Base-by-base conservation (phyloP, 164 flowering plant genomes). In the Nelumbo lutea region DNA sequence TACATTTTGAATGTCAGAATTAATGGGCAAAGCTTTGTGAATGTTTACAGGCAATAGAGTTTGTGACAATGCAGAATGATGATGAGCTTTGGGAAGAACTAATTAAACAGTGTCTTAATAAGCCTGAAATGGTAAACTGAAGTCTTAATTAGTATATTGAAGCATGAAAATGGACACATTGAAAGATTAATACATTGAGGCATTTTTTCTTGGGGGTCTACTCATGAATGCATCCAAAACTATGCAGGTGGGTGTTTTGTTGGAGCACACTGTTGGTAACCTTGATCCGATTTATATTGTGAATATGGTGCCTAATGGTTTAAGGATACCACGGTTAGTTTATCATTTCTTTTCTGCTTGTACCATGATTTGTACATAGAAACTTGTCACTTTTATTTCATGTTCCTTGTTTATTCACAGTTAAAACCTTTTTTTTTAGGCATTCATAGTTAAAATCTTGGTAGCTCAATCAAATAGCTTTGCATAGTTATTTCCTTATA, bases 61-160 rank as follows among this genome's bases (percentile, higher is more conserved):
- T 96, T 79, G 97, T 90, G 57, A 86, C 80, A 38, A 76, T 83
- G 87, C 98, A 96, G 75, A 94, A 96, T 66, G 98, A 96, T 77
- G 98, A 96, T 78, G 98, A 96, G 41, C 93, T 96, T n/a, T 93
- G 99, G 99, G 96, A 92, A 86, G 99, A 96, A 76, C 77, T 96
- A 69, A 88, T 96, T 59, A 87, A 78, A 70, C 98, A 90, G 75
- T 89, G 97, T 64, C 84, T 93, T 43, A 62, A 89, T 76, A 90
- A 87, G 69, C 90, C 99, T 62, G 97, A 96, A 83, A 96, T 96
- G 99, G 99, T 96, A 88, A 27, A 27, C 57, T 13, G 45, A 58
- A 27, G 47, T 42, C 47, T 27, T 10, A 64, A 43, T 13, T 43
- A 41, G 42, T 10, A 43, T 27, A 38, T n/a, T 61, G 9, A 61